Base-by-base conservation (phyloP, 2,329 filamentous ascomycete species). In the Aspergillus sp. region DNA sequence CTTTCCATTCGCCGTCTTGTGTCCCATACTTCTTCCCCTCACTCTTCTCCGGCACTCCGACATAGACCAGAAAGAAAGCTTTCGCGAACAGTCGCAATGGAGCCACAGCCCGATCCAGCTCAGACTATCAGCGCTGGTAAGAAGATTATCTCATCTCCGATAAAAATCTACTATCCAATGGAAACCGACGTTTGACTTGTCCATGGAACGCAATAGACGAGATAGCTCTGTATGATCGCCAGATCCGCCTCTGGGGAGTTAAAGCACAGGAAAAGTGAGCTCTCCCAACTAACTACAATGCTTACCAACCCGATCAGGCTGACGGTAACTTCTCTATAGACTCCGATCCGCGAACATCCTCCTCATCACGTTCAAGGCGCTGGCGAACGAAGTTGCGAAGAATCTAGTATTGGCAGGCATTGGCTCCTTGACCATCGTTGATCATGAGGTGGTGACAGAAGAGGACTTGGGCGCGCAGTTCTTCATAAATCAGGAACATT, bases 211-310 rank as follows among this genome's bases (percentile, higher is more conserved):
- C 7, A 12, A 64, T 63, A 91, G 95, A 98, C 77, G 95, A 99
- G 74, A 96, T 98, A 71, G 95, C 94, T 13, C 87, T 98, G 5
- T 99, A 99, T 75, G 95, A 99, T 79, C 89, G 95, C 53, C 95
- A 99, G 76, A 97, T 99, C 71, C 90, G 95, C 57, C 87, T 99
- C 30, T 99, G 95, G 95, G 95, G 95, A 47, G 91, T 98, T 72
- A 89, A 95, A 70, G 95, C 95, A 6, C 95, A 99, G 76, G 90
- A 96, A 74, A 85, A 84, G 84, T 85, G 72, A 70, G 73, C 59
- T 17, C 9, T 5, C 12, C 38, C 45, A n/a, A 13, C 12, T 17
- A n/a, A 13, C 30, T 17, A 5, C 32, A 36, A 36, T 36, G 12
- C 21, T 28, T 43, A 10, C 23, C 39, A 21, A 45, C 25, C 8